Conservation (phyloP, 2,329 filamentous ascomycete species). For the Pseudocercospora eumusae region DNA sequence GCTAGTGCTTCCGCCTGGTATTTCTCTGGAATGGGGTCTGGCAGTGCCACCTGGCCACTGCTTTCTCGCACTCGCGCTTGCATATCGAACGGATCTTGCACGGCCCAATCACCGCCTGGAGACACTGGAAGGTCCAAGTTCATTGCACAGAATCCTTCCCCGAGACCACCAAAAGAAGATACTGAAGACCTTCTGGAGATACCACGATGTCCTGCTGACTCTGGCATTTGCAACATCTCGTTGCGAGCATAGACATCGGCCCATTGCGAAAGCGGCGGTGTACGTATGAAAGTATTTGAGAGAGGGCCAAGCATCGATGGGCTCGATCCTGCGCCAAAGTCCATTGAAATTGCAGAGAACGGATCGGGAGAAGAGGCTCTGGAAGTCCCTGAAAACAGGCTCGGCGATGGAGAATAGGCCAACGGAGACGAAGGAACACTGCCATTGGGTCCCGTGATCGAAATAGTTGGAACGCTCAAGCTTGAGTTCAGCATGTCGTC, state of each 20-base stretch:
- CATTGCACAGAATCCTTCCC: slow-evolving; percentile 16
- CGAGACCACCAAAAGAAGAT: slow-evolving; percentile 23
- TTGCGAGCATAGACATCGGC: slow-evolving; percentile 18
- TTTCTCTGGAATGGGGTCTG: slow-evolving; percentile 13
- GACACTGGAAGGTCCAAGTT: slow-evolving; percentile 14
- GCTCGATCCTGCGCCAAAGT: slow-evolving; percentile 12
- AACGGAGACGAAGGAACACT: slow-evolving; percentile 19
- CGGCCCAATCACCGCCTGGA: slow-evolving; percentile 14
- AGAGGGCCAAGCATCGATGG: slow-evolving; percentile 12
- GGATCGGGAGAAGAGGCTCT: slow-evolving; percentile 23
- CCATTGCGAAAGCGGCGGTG: slow-evolving; percentile 23
- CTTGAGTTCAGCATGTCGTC: slow-evolving; percentile 16
- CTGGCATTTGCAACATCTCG: slow-evolving; percentile 18
- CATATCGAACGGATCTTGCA: slow-evolving; percentile 15
- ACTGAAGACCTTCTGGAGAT: slow-evolving; percentile 22
- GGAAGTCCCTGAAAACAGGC: slow-evolving; percentile 23
- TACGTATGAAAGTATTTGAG: slow-evolving; percentile 10
- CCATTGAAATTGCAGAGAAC: slow-evolving; percentile 17
- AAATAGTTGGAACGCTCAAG: slow-evolving; percentile 20
- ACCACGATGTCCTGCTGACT: slow-evolving; percentile 13
- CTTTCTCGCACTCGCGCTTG: background rate
- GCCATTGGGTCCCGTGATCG: slow-evolving; percentile 24
- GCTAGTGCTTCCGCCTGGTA: slow-evolving; percentile 12
- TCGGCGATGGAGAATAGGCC: slow-evolving; percentile 19
- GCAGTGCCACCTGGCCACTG: background rate